These are phyloP conservation scores for Fusarium foetens DNA, from an alignment of 2,329 filamentous ascomycete genomes.

Conservation along the genomic window DNA sequence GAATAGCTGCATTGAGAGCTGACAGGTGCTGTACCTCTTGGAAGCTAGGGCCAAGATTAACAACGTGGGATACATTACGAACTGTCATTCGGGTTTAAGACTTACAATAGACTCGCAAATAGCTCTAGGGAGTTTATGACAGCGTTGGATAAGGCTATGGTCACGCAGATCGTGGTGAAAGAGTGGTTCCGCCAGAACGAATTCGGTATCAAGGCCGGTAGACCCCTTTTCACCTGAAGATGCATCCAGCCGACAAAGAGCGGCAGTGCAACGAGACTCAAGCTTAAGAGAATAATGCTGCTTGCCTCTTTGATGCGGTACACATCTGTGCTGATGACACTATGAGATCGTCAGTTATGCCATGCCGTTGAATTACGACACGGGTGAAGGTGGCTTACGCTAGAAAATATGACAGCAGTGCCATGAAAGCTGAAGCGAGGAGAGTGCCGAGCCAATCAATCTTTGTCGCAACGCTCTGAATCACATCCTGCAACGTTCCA, in stretches of 20 bases:
- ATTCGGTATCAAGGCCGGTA: slow-evolving; percentile 70
- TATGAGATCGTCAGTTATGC: slow-evolving; percentile 20
- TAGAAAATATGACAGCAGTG: slow-evolving; percentile 63
- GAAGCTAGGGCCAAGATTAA: slow-evolving; percentile 51
- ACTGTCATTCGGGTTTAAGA: not conserved
- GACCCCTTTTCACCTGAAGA: slow-evolving; percentile 55
- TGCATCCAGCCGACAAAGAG: slow-evolving; percentile 65
- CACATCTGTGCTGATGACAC: slow-evolving; percentile 52
- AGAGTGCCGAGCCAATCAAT: slow-evolving; percentile 66
- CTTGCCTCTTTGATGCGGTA: slow-evolving; percentile 54
- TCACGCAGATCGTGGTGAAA: slow-evolving; percentile 66
- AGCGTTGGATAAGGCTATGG: slow-evolving; percentile 57
- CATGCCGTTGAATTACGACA: not conserved
- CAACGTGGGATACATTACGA: not conserved
- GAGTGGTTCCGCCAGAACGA: slow-evolving; percentile 67
- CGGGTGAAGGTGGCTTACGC: slow-evolving; percentile 52
- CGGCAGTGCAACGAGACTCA: slow-evolving; percentile 56
- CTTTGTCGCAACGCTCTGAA: slow-evolving; percentile 46
- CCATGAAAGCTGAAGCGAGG: slow-evolving; percentile 58
- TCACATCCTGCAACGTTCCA: slow-evolving; percentile 40
- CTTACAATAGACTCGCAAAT: slow-evolving; percentile 61
- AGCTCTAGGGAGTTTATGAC: slow-evolving; percentile 60
- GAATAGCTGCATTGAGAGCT: slow-evolving; percentile 55
- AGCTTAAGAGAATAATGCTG: slow-evolving; percentile 58
- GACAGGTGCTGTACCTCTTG: slow-evolving; percentile 60